These are phyloP conservation scores for Astraeus odoratus DNA, from an alignment of 768 basidiomycete genomes.

Conservation along the genomic window DNA sequence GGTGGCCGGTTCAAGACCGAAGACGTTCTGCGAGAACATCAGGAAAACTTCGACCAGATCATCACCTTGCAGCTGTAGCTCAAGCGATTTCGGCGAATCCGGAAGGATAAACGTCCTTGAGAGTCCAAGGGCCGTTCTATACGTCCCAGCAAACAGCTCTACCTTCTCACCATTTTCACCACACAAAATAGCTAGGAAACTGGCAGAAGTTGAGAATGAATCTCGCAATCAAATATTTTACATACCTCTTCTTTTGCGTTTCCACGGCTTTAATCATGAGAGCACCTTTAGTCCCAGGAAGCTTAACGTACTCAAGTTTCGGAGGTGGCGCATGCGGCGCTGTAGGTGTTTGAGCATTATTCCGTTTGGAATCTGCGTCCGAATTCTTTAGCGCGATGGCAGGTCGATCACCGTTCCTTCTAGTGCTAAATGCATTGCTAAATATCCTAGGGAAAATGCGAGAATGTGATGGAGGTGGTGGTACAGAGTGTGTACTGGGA, in stretches of 20 bases:
- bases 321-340: constrained; percentile 60
- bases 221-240: neutral
- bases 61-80: constrained; percentile 85
- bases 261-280: constrained; percentile 82
- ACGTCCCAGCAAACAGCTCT: constrained; percentile 88
- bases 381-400: constrained; percentile 29
- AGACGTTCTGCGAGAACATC: constrained; percentile 87
- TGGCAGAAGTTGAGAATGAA: constrained; percentile 22
- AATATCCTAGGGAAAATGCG: constrained; percentile 70
- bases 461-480: constrained; percentile 36
- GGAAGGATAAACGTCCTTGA: constrained; percentile 93
- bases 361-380: constrained; percentile 36
- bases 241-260: constrained; percentile 80
- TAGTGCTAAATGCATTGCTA: constrained; percentile 51
- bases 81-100: constrained; percentile 81
- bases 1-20: constrained; percentile 87
- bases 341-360: constrained; percentile 24
- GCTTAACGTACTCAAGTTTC: constrained; percentile 86
- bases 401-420: constrained; percentile 53
- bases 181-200: constrained; percentile 89
- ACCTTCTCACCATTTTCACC: constrained; percentile 92
- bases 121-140: constrained; percentile 79
- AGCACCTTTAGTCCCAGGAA: constrained; percentile 86
- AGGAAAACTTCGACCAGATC: constrained; percentile 90
- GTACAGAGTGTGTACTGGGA: constrained; percentile 24